These are phyloP conservation scores for Cucumis hystrix DNA, from an alignment of 306 rosid genomes.

Conservation along the genomic window DNA sequence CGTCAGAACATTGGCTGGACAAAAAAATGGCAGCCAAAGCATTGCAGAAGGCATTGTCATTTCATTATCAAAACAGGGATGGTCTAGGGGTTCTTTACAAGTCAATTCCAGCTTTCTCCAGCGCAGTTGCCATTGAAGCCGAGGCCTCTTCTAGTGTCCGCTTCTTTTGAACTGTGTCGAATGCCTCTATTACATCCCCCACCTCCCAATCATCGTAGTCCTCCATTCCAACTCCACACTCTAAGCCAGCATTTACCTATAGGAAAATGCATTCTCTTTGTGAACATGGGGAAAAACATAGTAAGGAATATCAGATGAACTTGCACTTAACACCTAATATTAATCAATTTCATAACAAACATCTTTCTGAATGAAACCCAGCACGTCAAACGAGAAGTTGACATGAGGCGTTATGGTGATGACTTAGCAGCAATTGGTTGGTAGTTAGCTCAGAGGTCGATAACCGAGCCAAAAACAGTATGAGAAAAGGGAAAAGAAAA, in stretches of 20 bases:
- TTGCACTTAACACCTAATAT: not conserved
- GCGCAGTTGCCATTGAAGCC: slow-evolving; percentile 78
- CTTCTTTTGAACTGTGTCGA: slow-evolving; percentile 56
- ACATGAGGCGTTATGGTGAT: not conserved
- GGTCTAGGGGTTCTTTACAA: slow-evolving; percentile 16
- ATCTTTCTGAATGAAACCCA: not conserved
- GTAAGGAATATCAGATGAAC: not conserved
- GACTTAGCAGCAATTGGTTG: not conserved
- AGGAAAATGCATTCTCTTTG: not conserved
- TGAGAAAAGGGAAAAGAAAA: not conserved
- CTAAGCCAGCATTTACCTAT: slow-evolving; percentile 88
- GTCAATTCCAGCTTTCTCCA: slow-evolving; percentile 49
- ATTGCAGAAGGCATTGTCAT: not conserved
- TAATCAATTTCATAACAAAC: not conserved
- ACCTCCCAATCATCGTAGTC: slow-evolving; percentile 75
- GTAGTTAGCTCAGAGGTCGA: not conserved
- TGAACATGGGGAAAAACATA: not conserved
- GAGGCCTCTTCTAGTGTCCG: slow-evolving; percentile 98
- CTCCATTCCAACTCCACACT: slow-evolving; percentile 81
- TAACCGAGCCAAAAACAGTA: not conserved
- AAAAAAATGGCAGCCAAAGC: slow-evolving; percentile 1
- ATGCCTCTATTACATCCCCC: slow-evolving; percentile 68
- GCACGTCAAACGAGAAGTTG: not conserved
- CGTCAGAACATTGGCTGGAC: not conserved
- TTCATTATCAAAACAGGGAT: not conserved